Conservation (phyloP, 2,329 filamentous ascomycete species). For the Paraconiothyrium brasiliense region DNA sequence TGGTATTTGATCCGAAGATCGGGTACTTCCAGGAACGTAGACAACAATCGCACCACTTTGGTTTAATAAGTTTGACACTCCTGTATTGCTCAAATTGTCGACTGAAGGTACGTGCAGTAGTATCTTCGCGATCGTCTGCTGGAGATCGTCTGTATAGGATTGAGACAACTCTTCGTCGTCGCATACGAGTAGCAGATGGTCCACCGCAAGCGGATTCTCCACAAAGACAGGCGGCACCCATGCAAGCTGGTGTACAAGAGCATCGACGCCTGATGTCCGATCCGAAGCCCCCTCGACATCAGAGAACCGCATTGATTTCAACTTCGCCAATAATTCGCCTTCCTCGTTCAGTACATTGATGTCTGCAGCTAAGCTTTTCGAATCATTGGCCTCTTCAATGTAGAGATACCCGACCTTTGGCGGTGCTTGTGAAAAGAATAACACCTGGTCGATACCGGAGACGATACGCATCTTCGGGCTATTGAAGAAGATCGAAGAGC, state of each 20-base stretch:
- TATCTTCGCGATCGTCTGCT: conserved; percentile 5
- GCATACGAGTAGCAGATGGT: conserved; percentile 38
- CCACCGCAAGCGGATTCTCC: conserved; percentile 40
- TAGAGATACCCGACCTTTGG: conserved; percentile 49
- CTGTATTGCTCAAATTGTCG: conserved; percentile 20
- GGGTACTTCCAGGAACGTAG: conserved; percentile 27
- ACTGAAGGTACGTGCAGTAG: conserved; percentile 16
- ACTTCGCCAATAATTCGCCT: conserved; percentile 44
- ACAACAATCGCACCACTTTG: conserved; percentile 24
- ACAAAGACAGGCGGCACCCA: conserved; percentile 50
- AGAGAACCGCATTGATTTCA: conserved; percentile 52
- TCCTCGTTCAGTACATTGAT: conserved; percentile 40
- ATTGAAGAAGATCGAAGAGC: conserved; percentile 53
- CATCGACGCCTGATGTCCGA: conserved; percentile 34
- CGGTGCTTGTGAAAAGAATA: conserved; percentile 26
- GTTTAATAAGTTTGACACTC: conserved; percentile 15
- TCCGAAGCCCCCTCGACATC: conserved; percentile 49
- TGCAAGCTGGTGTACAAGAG: conserved; percentile 50
- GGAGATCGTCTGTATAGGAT: conserved; percentile 30
- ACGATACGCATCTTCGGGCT: conserved; percentile 51
- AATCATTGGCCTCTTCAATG: conserved; percentile 40
- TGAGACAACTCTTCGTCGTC: conserved; percentile 28
- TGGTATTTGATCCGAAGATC: conserved; percentile 18
- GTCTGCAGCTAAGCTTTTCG: conserved; percentile 36
- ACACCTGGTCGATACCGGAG: conserved; percentile 41